phyloP scores from a whole-genome alignment of 2,329 filamentous ascomycete genomes.

The Fusarium nanum region DNA sequence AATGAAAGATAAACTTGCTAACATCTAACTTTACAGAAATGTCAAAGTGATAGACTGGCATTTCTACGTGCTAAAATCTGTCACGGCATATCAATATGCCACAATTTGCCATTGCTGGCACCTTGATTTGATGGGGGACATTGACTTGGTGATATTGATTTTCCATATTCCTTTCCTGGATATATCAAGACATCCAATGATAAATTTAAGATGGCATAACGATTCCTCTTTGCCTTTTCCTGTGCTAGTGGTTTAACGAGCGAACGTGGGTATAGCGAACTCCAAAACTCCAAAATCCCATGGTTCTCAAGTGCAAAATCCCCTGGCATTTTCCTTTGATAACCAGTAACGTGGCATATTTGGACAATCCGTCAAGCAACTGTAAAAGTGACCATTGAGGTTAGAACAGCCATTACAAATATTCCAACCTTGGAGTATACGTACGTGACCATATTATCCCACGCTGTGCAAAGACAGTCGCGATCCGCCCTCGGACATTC shows the following conservation, averaged over 20 bases:
- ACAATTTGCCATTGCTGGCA: fast-evolving
- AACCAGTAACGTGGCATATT: constrained; percentile 3
- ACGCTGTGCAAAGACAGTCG: constrained; percentile 14
- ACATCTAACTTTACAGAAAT: fast-evolving
- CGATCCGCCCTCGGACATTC: constrained; percentile 2
- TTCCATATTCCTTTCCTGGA: no score
- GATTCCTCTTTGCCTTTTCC: fast-evolving
- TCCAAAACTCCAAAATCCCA: not conserved
- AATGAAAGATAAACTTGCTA: fast-evolving
- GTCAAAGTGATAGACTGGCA: not conserved
- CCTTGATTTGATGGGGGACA: fast-evolving
- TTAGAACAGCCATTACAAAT: fast-evolving
- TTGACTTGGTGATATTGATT: fast-evolving
- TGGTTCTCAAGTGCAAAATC: not conserved
- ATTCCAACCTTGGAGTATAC: not conserved
- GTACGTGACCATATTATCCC: constrained; percentile 9
- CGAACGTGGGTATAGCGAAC: not conserved
- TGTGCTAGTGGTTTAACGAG: not conserved
- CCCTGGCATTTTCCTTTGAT: constrained; percentile 17
- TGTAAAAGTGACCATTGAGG: not conserved
- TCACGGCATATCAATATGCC: not conserved
- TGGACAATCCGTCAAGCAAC: constrained; percentile 2
- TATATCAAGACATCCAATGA: no score
- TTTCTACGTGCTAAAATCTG: no score
- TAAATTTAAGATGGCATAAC: fast-evolving